Conservation (phyloP, 164 flowering plant genomes). For the Aristolochia contorta region DNA sequence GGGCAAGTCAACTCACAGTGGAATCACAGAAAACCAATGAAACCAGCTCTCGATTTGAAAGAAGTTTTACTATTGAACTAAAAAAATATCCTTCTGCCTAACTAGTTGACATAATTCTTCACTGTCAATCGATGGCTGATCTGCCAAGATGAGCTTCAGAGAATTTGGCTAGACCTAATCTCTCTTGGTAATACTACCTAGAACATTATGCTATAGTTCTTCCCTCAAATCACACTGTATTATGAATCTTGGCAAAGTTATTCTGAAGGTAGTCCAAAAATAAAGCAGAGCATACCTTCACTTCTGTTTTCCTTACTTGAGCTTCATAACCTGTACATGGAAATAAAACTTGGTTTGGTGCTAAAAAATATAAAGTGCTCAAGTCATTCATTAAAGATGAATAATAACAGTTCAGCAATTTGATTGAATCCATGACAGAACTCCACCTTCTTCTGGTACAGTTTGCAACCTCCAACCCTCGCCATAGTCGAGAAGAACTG, state of each 20-base stretch:
- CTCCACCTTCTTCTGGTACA: slow-evolving; percentile 27
- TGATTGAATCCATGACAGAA: slow-evolving; percentile 2
- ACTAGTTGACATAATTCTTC: no score
- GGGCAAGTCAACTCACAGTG: no score
- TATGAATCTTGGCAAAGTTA: background rate
- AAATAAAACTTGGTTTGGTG: background rate
- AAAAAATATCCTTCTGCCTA: no score
- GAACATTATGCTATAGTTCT: no score
- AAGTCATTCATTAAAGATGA: background rate
- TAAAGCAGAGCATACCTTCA: background rate
- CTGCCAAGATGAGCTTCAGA: no score
- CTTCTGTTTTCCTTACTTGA: background rate
- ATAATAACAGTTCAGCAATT: background rate
- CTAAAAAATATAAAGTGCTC: background rate
- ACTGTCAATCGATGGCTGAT: no score
- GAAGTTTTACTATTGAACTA: no score
- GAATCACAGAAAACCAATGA: no score
- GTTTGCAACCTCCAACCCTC: slow-evolving; percentile 72
- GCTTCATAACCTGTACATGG: background rate
- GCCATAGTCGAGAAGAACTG: slow-evolving; percentile 57
- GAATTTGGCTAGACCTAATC: no score
- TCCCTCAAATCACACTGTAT: background rate
- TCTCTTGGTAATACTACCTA: background rate
- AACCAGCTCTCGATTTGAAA: no score
- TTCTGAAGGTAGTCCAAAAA: background rate